Evolutionary conservation across 495 filamentous ascomycete species (phyloP), one percentile per base, ranked within the genome.

Genomic region (Neurospora sp.): DNA sequence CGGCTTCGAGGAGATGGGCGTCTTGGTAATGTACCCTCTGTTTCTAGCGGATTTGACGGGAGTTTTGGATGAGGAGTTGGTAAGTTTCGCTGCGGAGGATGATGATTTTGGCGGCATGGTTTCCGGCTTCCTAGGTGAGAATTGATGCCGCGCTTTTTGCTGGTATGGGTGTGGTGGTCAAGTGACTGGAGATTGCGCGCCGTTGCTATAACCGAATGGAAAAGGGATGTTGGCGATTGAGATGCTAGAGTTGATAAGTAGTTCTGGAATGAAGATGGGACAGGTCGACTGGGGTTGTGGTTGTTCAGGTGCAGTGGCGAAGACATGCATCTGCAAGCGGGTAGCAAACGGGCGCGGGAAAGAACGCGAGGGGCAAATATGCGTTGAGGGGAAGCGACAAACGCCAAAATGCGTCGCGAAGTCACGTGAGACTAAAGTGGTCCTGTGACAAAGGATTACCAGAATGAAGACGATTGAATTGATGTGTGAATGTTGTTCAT

Each of bases 1-100:
- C 59, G 76, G 74, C 71, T 81, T 80, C 6, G 74, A 69, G n/a
- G 71, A 66, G 54, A 18, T 66, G 3, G 54, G 54, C 14, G 39
- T 44, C 39, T 71, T 46, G 31, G 70, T 46, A 23, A 39, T 31
- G 23, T 39, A 71, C 39, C 39, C 70, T 23, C 39, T 71, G 20
- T 41, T 71, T 54, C 31, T 14, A 11, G 70, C 70, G 14, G 37
- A 41, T 2, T 44, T 44, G 70, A 71, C 70, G n/a, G 39, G 70
- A 18, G 23, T 66, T 35, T 66, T 66, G 54, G 27, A 62, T 1
- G 54, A 62, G 27, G 54, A 35, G 27, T 6, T 10, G 27, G 27
- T 18, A 7, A 35, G 23, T 37, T 66, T 66, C 23, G 27, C 54
- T 2, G 10, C 11, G 14, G 54, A 35, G 14, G 54, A 14, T 4